These are phyloP conservation scores for Skeletonema potamos DNA, from an alignment of 108 stramenopile species.

Conservation along the genomic window DNA sequence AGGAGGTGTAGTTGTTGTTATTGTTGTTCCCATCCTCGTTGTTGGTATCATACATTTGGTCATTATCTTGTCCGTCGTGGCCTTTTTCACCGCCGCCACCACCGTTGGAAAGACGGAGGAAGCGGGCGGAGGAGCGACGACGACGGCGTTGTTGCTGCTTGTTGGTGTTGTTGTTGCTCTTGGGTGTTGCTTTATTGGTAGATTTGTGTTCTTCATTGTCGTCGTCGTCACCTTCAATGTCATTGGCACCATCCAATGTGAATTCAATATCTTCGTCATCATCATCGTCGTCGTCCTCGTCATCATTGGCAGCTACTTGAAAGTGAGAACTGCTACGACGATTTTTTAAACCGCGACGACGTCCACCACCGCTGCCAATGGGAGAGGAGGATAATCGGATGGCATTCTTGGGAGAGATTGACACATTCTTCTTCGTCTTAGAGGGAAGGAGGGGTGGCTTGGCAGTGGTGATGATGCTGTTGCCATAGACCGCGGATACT, in stretches of 20 bases:
- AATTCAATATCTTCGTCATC: constrained; percentile 14
- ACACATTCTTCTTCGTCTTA: constrained; percentile 11
- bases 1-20: constrained; percentile 8
- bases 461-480: background rate
- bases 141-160: constrained; percentile 17
- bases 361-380: no score
- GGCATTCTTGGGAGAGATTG: constrained; percentile 32
- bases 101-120: constrained; percentile 52
- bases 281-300: constrained; percentile 3
- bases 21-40: constrained; percentile 10
- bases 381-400: constrained; percentile 10
- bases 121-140: constrained; percentile 80
- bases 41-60: constrained; percentile 3
- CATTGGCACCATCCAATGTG: constrained; percentile 4
- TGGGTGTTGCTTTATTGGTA: background rate
- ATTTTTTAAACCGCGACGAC: background rate
- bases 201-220: background rate
- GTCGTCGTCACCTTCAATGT: constrained; percentile 1
- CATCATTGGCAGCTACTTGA: background rate
- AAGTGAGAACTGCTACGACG: constrained; percentile 26
- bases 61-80: constrained; percentile 17
- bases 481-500: background rate
- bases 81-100: constrained; percentile 34
- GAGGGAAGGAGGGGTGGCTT: background rate
- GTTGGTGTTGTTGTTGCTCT: background rate